These are phyloP conservation scores for Penicillium hordei DNA, from an alignment of 2,329 filamentous ascomycete genomes.

Conservation along the genomic window DNA sequence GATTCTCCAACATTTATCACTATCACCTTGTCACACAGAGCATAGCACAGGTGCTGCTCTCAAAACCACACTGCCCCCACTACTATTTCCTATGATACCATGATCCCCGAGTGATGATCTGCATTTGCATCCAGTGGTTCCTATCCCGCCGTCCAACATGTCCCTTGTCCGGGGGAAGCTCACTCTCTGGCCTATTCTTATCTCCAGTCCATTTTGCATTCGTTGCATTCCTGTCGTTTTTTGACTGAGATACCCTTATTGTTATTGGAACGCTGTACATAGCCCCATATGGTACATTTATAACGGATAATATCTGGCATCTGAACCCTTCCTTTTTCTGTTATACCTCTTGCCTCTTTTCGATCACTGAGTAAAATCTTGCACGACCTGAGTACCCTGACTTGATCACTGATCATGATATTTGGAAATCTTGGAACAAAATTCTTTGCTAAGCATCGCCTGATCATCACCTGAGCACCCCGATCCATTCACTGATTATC, in stretches of 20 bases:
- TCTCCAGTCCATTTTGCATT: conserved; percentile 2
- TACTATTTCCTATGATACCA: conserved; percentile 11
- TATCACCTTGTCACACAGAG: neutral
- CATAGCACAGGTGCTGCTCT: conserved; percentile 6
- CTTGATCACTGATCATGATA: neutral
- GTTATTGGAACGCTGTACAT: neutral
- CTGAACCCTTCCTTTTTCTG: neutral
- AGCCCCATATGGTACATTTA: neutral
- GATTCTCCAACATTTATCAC: neutral
- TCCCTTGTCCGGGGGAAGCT: neutral
- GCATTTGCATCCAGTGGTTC: conserved; percentile 5
- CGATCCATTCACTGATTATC: neutral
- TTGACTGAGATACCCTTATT: conserved; percentile 12
- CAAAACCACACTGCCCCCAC: neutral
- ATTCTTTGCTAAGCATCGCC: neutral
- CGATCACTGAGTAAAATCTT: neutral
- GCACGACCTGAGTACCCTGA: neutral
- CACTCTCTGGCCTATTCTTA: neutral
- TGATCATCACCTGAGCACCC: neutral
- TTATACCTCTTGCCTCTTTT: neutral
- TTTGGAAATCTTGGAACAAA: neutral
- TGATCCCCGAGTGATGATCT: conserved; percentile 6
- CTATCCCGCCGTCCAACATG: neutral
- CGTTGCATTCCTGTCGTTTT: neutral
- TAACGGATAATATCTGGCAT: neutral